phyloP scores from a whole-genome alignment of 495 filamentous ascomycete species.

The Aspergillus conjunctus region DNA sequence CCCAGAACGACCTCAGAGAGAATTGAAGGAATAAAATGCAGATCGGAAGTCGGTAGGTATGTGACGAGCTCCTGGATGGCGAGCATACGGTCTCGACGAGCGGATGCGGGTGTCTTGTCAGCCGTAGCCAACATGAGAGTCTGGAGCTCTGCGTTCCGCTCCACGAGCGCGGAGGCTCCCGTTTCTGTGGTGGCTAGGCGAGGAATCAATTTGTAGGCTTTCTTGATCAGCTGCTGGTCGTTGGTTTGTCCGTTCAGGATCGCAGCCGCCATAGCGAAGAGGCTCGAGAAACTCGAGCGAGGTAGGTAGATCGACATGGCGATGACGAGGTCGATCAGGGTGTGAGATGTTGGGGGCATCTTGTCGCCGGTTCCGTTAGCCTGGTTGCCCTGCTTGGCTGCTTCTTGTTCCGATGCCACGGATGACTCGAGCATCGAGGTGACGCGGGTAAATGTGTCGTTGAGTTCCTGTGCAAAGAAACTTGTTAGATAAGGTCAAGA shows the following conservation, averaged over 20 bases:
- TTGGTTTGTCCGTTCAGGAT: constrained; percentile 65
- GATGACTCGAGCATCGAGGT: constrained; percentile 78
- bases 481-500: not conserved
- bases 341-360: constrained; percentile 93
- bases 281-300: constrained; percentile 70
- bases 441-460: constrained; percentile 84
- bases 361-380: constrained; percentile 61
- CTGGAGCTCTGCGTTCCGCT: constrained; percentile 76
- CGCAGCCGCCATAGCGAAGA: constrained; percentile 80
- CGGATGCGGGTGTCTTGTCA: constrained; percentile 81
- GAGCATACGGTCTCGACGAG: constrained; percentile 78
- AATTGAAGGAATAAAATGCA: constrained; percentile 91
- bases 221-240: constrained; percentile 97
- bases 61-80: constrained; percentile 78
- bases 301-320: constrained; percentile 93
- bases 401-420: constrained; percentile 51
- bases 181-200: constrained; percentile 77
- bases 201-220: constrained; percentile 96
- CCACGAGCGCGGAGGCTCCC: constrained; percentile 69
- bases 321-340: constrained; percentile 92
- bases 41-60: constrained; percentile 68
- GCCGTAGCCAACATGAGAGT: constrained; percentile 71
- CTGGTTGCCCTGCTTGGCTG: constrained; percentile 63
- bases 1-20: constrained; percentile 92
- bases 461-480: constrained; percentile 59